Conservation (phyloP, 768 basidiomycete species). For the Kwoniella sp. region DNA sequence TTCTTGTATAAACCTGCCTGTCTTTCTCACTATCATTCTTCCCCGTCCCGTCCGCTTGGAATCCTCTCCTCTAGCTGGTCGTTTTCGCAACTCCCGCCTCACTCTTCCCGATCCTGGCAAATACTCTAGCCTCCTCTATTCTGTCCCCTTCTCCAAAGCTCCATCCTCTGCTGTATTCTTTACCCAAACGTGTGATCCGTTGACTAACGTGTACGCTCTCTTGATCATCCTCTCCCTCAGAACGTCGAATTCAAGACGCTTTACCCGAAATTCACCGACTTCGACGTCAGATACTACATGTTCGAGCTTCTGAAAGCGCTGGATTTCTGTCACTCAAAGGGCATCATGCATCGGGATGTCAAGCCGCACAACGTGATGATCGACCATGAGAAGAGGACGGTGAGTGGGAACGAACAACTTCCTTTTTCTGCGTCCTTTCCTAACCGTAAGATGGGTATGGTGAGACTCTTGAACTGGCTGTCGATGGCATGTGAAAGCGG, state of each 20-base stretch:
- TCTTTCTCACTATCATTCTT: too few species aligned
- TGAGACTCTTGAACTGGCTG: too few species aligned
- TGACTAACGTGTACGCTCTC: not conserved
- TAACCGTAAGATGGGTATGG: too few species aligned
- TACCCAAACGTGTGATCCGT: too few species aligned
- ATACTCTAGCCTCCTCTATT: not conserved
- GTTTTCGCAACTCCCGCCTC: too few species aligned
- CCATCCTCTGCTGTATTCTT: too few species aligned
- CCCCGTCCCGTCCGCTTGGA: too few species aligned
- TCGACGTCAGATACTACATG: conserved; percentile 96
- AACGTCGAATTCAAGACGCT: conserved; percentile 97
- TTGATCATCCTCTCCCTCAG: conserved; percentile 21
- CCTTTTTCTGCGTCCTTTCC: too few species aligned
- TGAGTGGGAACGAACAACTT: conserved; percentile 57
- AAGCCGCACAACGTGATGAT: conserved; percentile 99
- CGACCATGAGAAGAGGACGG: conserved; percentile 94
- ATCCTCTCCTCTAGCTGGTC: too few species aligned
- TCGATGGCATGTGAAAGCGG: too few species aligned
- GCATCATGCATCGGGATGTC: conserved; percentile 98
- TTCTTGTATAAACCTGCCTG: too few species aligned
- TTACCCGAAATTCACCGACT: conserved; percentile 93
- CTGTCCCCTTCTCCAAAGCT: not conserved
- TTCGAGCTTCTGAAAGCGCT: conserved; percentile 94
- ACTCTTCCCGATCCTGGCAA: not conserved
- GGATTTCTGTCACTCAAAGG: conserved; percentile 97